These are phyloP conservation scores for Arthrinium phaeospermum DNA, from an alignment of 2,329 filamentous ascomycete genomes.

Conservation along the genomic window DNA sequence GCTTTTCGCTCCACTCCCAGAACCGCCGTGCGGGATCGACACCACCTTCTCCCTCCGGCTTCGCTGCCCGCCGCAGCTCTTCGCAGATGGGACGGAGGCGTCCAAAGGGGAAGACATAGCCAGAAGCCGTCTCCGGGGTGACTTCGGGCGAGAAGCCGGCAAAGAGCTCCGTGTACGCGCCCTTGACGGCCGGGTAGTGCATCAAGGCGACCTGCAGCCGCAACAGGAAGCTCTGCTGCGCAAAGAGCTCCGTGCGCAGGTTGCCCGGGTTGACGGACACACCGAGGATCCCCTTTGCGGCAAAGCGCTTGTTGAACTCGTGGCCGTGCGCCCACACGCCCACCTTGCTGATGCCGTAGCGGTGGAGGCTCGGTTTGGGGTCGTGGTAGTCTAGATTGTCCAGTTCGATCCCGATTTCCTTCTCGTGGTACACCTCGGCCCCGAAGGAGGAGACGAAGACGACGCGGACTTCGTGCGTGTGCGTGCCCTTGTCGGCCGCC, in stretches of 20 bases:
- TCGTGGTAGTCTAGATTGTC: conserved; percentile 24
- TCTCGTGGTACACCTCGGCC: conserved; percentile 27
- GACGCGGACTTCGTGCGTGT: conserved; percentile 34
- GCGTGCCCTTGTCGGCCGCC: conserved; percentile 24
- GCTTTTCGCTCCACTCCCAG: conserved; percentile 52
- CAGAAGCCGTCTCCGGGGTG: conserved; percentile 37
- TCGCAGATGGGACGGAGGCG: conserved; percentile 33
- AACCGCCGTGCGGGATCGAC: conserved; percentile 45
- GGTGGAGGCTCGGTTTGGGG: conserved; percentile 30
- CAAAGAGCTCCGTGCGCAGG: conserved; percentile 35
- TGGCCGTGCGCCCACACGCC: conserved; percentile 37
- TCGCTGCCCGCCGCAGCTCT: conserved; percentile 40
- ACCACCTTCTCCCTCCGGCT: conserved; percentile 42
- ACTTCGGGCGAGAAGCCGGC: conserved; percentile 45
- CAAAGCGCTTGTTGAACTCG: conserved; percentile 33
- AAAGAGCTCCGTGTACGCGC: conserved; percentile 50
- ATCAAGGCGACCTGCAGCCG: conserved; percentile 8
- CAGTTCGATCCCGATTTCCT: neutral
- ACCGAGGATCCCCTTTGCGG: conserved; percentile 31
- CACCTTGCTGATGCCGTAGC: conserved; percentile 38
- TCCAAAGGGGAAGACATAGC: conserved; percentile 29
- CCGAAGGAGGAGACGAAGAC: conserved; percentile 38
- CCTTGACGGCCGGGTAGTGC: conserved; percentile 33
- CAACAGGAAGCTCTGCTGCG: conserved; percentile 27
- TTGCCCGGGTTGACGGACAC: conserved; percentile 37